A percentile compares a stretch with the other conserved stretches of the same genome.
phyloP scores from a whole-genome alignment of 768 basidiomycete species.

The Phanerochaete carnosa region DNA sequence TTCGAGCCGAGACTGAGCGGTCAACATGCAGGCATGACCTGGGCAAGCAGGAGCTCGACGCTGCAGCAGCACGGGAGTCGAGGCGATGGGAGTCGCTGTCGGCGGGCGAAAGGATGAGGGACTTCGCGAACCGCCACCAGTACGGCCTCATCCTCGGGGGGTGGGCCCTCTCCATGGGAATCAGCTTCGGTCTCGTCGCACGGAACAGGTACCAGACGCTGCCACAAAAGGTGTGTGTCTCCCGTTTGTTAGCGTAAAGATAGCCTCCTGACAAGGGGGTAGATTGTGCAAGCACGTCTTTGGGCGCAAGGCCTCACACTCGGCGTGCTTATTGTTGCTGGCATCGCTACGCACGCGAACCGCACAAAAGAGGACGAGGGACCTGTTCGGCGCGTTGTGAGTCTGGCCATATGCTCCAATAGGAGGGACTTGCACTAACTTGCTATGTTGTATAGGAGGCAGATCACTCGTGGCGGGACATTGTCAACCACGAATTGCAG shows the following conservation, averaged over 20 bases:
- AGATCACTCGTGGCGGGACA: conserved; percentile 32
- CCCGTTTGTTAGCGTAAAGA: background rate
- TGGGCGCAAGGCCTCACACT: conserved; percentile 85
- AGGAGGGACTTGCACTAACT: background rate
- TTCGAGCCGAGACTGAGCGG: conserved; percentile 11
- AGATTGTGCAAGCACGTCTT: conserved; percentile 82
- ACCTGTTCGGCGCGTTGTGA: conserved; percentile 20
- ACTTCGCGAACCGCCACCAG: conserved; percentile 67
- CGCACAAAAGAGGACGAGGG: conserved; percentile 31
- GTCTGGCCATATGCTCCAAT: background rate
- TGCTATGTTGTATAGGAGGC: conserved; percentile 4
- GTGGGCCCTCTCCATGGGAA: conserved; percentile 67
- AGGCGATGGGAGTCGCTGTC: conserved; percentile 52
- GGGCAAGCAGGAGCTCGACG: conserved; percentile 51
- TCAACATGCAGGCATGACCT: conserved; percentile 35
- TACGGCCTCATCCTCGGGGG: conserved; percentile 68
- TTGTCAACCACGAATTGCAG: conserved; percentile 17
- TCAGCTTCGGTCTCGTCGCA: conserved; percentile 65
- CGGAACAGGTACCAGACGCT: conserved; percentile 49
- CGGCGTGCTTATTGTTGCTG: conserved; percentile 68
- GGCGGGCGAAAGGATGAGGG: conserved; percentile 49
- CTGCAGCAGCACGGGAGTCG: conserved; percentile 38
- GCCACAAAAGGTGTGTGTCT: conserved; percentile 27
- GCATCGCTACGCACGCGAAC: conserved; percentile 54
- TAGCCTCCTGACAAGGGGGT: background rate